Conservation (phyloP, 2,329 filamentous ascomycete species). For the Colletotrichum liaoningense region DNA sequence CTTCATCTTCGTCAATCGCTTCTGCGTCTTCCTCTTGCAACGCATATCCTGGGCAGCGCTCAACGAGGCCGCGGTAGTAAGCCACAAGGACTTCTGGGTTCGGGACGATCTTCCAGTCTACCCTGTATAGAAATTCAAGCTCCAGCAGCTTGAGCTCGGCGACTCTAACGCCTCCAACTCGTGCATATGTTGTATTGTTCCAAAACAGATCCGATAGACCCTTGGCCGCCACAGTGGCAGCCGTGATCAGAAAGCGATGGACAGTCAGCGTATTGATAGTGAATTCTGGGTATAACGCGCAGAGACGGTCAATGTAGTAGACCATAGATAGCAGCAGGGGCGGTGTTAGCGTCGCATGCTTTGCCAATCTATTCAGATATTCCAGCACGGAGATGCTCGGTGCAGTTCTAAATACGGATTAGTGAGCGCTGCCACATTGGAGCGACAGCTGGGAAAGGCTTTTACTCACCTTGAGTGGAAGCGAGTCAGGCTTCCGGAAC, state of each 20-base stretch:
- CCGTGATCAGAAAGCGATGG: constrained; percentile 96
- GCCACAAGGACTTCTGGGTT: constrained; percentile 93
- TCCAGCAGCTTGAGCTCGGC: constrained; percentile 91
- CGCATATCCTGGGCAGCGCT: constrained; percentile 67
- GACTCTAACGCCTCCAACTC: constrained; percentile 91
- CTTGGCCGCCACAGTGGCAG: constrained; percentile 94
- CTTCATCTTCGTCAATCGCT: constrained; percentile 43
- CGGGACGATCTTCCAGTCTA: constrained; percentile 97
- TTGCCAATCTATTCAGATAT: constrained; percentile 91
- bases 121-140: constrained; percentile 89
- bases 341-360: constrained; percentile 92
- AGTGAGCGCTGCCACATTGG: constrained; percentile 34
- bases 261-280: constrained; percentile 97
- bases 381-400: constrained; percentile 95
- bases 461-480: constrained; percentile 86
- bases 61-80: constrained; percentile 91
- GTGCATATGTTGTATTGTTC: constrained; percentile 97
- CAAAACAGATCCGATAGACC: constrained; percentile 97
- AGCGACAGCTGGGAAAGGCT: constrained; percentile 5
- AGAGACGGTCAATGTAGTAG: constrained; percentile 97
- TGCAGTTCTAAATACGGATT: constrained; percentile 59
- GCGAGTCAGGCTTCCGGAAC: constrained; percentile 86
- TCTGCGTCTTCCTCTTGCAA: constrained; percentile 55
- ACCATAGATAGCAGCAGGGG: constrained; percentile 98
- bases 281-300: constrained; percentile 91